A percentile compares a stretch with the other conserved stretches of the same genome.
These are phyloP conservation scores for Dendrothele bispora DNA, from an alignment of 768 basidiomycete species.

Conservation along the genomic window DNA sequence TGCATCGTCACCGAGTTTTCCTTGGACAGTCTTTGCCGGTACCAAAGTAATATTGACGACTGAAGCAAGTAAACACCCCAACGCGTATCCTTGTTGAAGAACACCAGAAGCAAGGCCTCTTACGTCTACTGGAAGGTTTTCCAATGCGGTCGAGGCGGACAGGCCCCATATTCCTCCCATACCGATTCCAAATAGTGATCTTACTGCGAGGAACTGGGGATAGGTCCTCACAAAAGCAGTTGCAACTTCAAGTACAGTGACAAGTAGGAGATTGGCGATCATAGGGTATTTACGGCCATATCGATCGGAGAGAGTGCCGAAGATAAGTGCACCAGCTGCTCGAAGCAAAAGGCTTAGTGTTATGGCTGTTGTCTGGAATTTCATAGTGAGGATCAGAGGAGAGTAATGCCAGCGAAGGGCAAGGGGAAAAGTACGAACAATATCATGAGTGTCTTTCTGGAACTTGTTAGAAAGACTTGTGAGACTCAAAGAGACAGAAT, in stretches of 20 bases:
- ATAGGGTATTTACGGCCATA: slow-evolving; percentile 59
- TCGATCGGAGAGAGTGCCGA: slow-evolving; percentile 47
- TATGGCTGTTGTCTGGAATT: background rate
- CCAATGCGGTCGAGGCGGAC: slow-evolving; percentile 55
- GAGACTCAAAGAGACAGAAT: slow-evolving; percentile 51
- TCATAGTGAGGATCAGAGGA: too few relatives aligned
- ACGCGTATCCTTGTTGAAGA: slow-evolving; percentile 69
- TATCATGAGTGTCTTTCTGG: slow-evolving; percentile 16
- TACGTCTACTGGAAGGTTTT: slow-evolving; percentile 61
- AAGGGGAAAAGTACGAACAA: slow-evolving; percentile 61
- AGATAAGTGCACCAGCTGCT: slow-evolving; percentile 38
- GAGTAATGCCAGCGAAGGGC: too few relatives aligned
- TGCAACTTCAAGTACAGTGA: slow-evolving; percentile 53
- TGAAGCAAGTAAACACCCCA: slow-evolving; percentile 38
- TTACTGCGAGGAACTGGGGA: slow-evolving; percentile 55
- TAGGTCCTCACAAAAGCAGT: slow-evolving; percentile 59
- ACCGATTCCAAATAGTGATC: slow-evolving; percentile 58
- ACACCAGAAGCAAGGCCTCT: slow-evolving; percentile 65
- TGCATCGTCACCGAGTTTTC: too few relatives aligned
- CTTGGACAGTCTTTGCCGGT: slow-evolving; percentile 9
- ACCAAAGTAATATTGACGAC: slow-evolving; percentile 55
- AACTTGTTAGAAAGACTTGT: slow-evolving; percentile 35
- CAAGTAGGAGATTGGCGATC: slow-evolving; percentile 50
- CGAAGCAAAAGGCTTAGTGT: background rate
- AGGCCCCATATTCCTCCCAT: slow-evolving; percentile 70